Percentiles rank a stretch among this genome's conserved stretches.
Evolutionary conservation across 140 eudicot genomes (phyloP).

Genomic region (Flaveria floridana): DNA sequence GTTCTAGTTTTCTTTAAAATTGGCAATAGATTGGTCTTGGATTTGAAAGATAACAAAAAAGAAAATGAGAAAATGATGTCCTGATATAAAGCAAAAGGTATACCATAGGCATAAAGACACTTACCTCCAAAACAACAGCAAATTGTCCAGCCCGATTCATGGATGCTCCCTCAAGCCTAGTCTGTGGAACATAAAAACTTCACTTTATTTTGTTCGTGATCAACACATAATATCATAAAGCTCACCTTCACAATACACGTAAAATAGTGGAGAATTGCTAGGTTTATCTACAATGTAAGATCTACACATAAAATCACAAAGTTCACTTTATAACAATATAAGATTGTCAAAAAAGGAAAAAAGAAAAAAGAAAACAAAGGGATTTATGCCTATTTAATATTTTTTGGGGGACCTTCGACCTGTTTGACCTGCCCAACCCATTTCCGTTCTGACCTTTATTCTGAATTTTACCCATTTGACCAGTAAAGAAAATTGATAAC

Average conservation of each 20-base stretch:
- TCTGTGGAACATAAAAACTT: slow-evolving; percentile 42
- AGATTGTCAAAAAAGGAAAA: too few species aligned
- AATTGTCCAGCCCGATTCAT: slow-evolving; percentile 64
- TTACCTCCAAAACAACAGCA: slow-evolving; percentile 94
- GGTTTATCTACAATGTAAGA: too few species aligned
- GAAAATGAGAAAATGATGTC: background rate
- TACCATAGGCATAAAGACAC: background rate
- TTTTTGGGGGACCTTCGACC: background rate
- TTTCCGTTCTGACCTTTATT: background rate
- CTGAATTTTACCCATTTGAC: background rate
- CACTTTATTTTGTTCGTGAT: background rate
- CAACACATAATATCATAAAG: background rate
- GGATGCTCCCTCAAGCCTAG: slow-evolving; percentile 89
- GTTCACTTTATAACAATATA: too few species aligned
- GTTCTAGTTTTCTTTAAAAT: too few species aligned
- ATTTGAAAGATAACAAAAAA: background rate
- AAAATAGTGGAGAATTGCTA: too few species aligned
- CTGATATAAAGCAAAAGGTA: background rate
- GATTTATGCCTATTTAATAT: too few species aligned
- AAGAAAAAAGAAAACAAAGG: too few species aligned
- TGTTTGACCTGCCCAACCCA: background rate
- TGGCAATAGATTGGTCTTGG: background rate
- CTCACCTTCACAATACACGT: slow-evolving; percentile 8
- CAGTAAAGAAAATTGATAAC: background rate
- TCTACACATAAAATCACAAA: too few species aligned